Evolutionary conservation across 202 grass and related monocot genomes (phyloP).

Genomic region (Carex sylvatica): DNA sequence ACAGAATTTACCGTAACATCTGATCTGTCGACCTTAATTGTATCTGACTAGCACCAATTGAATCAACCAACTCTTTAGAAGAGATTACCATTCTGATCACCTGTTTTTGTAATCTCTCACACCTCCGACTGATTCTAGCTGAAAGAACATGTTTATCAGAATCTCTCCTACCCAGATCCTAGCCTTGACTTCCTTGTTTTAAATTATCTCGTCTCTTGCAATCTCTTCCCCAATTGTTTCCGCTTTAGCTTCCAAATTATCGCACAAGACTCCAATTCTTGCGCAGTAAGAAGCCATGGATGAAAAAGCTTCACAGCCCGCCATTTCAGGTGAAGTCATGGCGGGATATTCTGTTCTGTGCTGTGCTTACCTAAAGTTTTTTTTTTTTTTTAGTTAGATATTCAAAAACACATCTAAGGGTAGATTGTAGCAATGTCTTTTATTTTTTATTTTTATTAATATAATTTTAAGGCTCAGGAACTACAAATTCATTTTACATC

Average conservation of each 20-base stretch:
- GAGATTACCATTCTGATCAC: slow-evolving; percentile 57
- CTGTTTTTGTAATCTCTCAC: slow-evolving; percentile 55
- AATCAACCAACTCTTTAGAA: slow-evolving; percentile 63
- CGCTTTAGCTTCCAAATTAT: slow-evolving; percentile 35
- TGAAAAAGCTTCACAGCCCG: slow-evolving; percentile 45
- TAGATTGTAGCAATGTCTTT: too few relatives aligned
- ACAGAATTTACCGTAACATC: not conserved
- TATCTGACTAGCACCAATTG: slow-evolving; percentile 22
- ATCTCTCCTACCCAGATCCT: slow-evolving; percentile 43
- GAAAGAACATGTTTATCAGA: slow-evolving; percentile 55
- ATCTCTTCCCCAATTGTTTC: slow-evolving; percentile 7
- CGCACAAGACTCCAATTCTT: slow-evolving; percentile 30
- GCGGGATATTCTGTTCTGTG: too few relatives aligned
- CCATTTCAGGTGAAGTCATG: slow-evolving; percentile 7
- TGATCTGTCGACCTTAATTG: not conserved
- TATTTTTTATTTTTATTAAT: too few relatives aligned
- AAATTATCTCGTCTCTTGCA: not conserved
- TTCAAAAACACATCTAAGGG: too few relatives aligned
- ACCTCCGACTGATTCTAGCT: slow-evolving; percentile 56
- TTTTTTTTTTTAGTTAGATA: too few relatives aligned
- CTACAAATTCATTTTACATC: too few relatives aligned
- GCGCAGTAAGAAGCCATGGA: slow-evolving; percentile 45
- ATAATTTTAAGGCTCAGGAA: too few relatives aligned
- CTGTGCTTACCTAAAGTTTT: too few relatives aligned
- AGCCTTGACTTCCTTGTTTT: slow-evolving; percentile 24